Percentiles rank a stretch among this genome's conserved stretches.
These are phyloP conservation scores for Hypomontagnella monticulosa DNA, from an alignment of 495 filamentous ascomycete genomes.

Conservation along the genomic window DNA sequence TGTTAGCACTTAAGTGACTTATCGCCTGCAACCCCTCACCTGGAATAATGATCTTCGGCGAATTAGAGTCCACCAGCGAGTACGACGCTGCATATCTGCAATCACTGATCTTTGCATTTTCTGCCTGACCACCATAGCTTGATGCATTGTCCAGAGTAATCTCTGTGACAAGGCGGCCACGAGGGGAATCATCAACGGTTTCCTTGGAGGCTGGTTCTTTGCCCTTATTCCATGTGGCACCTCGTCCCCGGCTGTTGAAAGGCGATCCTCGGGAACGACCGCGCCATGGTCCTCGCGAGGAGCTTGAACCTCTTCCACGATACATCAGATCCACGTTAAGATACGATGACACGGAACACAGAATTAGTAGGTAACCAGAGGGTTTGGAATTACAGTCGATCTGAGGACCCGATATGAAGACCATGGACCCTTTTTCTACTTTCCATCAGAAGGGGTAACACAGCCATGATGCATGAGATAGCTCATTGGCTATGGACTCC, in stretches of 20 bases:
- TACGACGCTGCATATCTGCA: slow-evolving; percentile 62
- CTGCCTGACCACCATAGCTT: not conserved
- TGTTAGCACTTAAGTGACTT: slow-evolving; percentile 9
- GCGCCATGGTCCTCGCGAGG: slow-evolving; percentile 8
- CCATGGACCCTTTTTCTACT: too few relatives aligned
- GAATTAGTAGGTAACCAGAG: too few relatives aligned
- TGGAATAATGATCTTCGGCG: slow-evolving; percentile 61
- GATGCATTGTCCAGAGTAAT: slow-evolving; percentile 12
- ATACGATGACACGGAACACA: too few relatives aligned
- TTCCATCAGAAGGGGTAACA: not conserved
- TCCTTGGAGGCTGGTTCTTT: not conserved
- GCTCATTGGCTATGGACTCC: not conserved
- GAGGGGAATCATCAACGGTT: slow-evolving; percentile 2
- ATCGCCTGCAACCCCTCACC: slow-evolving; percentile 47
- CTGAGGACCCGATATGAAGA: too few relatives aligned
- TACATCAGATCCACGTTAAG: slow-evolving; percentile 3
- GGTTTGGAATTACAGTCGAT: too few relatives aligned
- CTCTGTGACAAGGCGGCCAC: slow-evolving; percentile 32
- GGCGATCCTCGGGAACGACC: not conserved
- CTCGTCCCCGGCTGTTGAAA: not conserved
- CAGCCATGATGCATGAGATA: not conserved
- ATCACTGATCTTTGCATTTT: slow-evolving; percentile 39
- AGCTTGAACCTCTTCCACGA: slow-evolving; percentile 21
- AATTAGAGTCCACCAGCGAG: slow-evolving; percentile 58
- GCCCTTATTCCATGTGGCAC: not conserved